Conservation (phyloP, 2,329 filamentous ascomycete genomes). For the Stemphylium vesicarium region DNA sequence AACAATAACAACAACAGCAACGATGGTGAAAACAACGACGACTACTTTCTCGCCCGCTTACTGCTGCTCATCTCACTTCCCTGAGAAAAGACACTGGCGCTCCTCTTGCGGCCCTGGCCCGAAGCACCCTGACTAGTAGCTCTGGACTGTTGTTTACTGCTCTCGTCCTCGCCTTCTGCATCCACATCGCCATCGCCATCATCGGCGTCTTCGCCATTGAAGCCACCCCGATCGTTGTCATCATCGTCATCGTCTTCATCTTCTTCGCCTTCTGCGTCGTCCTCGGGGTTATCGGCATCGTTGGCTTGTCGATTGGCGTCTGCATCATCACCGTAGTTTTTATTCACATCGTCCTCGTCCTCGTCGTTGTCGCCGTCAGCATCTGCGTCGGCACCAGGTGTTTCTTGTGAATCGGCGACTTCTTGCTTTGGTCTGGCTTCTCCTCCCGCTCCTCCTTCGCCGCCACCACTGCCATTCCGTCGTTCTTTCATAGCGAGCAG, state of each 20-base stretch:
- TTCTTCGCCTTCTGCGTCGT: constrained; percentile 30
- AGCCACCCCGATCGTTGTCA: constrained; percentile 20
- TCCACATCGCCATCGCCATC: constrained; percentile 29
- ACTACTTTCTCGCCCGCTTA: constrained; percentile 43
- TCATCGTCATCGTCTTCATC: constrained; percentile 27
- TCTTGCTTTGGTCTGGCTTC: constrained; percentile 28
- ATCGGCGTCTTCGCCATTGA: constrained; percentile 43
- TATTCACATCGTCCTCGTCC: constrained; percentile 23
- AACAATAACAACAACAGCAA: not conserved
- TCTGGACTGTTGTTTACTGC: constrained; percentile 35
- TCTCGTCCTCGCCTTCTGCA: constrained; percentile 45
- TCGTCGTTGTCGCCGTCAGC: constrained; percentile 23
- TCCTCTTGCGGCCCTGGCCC: constrained; percentile 68
- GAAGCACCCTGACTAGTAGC: constrained; percentile 31
- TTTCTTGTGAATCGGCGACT: constrained; percentile 26
- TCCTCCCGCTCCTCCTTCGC: constrained; percentile 17
- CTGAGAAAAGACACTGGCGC: constrained; percentile 79
- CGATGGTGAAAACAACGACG: not conserved
- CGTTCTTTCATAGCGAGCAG: constrained; percentile 48
- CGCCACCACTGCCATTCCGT: constrained; percentile 22
- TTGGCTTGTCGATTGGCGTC: constrained; percentile 24
- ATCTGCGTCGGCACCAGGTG: constrained; percentile 30
- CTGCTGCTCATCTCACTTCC: constrained; percentile 38
- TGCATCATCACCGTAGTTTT: constrained; percentile 17
- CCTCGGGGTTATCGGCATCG: constrained; percentile 16